phyloP scores from a whole-genome alignment of 2,329 filamentous ascomycete genomes.

The Aureobasidium subglaciale region DNA sequence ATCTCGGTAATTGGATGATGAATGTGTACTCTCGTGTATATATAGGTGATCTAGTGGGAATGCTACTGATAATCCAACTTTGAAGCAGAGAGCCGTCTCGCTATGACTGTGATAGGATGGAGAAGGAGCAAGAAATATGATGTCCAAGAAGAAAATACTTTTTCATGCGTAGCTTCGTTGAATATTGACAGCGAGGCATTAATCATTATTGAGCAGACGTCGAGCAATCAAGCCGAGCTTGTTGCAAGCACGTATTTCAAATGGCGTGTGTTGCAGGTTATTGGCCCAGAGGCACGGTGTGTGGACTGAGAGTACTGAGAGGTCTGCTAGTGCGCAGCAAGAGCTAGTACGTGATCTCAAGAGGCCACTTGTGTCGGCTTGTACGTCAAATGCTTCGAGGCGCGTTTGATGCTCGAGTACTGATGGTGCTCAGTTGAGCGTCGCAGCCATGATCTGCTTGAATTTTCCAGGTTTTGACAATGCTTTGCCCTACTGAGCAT shows the following conservation, averaged over 20 bases:
- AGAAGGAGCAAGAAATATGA: neutral
- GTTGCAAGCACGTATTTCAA: neutral
- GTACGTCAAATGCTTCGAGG: neutral
- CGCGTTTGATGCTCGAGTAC: neutral
- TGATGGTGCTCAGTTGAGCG: neutral
- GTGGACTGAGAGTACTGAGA: too few relatives aligned
- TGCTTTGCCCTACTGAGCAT: neutral
- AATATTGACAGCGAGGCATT: constrained; percentile 5
- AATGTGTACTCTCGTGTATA: neutral
- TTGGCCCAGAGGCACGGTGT: too few relatives aligned
- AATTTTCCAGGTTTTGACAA: neutral
- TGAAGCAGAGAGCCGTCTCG: neutral
- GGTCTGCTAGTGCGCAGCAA: neutral
- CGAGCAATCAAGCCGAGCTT: neutral
- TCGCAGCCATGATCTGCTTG: neutral
- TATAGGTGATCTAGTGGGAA: neutral
- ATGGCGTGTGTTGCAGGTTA: neutral
- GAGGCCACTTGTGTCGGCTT: too few relatives aligned
- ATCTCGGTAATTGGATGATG: neutral
- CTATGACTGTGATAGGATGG: neutral
- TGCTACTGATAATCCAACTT: neutral
- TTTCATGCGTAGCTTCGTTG: neutral
- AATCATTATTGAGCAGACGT: neutral
- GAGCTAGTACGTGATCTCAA: too few relatives aligned
- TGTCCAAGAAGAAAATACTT: neutral